These are phyloP conservation scores for Aspergillus transmontanensis DNA, from an alignment of 2,329 filamentous ascomycete species.

Conservation along the genomic window DNA sequence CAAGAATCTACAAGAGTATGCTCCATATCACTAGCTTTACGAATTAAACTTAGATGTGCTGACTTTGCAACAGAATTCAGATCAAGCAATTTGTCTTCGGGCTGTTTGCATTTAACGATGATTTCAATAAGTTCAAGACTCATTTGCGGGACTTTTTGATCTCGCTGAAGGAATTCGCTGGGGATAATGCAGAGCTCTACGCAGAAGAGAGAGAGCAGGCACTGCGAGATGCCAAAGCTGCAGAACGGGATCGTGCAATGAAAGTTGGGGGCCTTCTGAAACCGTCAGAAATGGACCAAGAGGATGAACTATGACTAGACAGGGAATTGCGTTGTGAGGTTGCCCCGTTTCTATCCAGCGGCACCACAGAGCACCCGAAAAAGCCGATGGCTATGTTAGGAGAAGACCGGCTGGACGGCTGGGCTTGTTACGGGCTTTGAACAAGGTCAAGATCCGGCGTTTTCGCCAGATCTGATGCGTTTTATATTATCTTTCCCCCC, in stretches of 20 bases:
- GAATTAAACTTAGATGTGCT: conserved; percentile 28
- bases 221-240: conserved; percentile 78
- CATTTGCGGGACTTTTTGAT: conserved; percentile 96
- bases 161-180: conserved; percentile 93
- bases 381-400: conserved; percentile 21
- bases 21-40: background rate
- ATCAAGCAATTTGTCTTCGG: conserved; percentile 88
- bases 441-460: conserved; percentile 6
- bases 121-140: conserved; percentile 92
- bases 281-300: conserved; percentile 89
- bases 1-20: conserved; percentile 86
- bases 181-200: conserved; percentile 92
- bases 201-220: conserved; percentile 94
- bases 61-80: conserved; percentile 65
- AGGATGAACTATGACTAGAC: conserved; percentile 81
- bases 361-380: conserved; percentile 23
- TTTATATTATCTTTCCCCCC: background rate
- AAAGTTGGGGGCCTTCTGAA: conserved; percentile 96
- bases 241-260: conserved; percentile 87
- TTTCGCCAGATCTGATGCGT: background rate
- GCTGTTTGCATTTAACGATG: conserved; percentile 82
- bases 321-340: conserved; percentile 67
- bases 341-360: conserved; percentile 43
- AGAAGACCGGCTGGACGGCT: conserved; percentile 58
- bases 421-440: conserved; percentile 67